Conservation (phyloP, 306 rosid genomes). For the Cicer bijugum region DNA sequence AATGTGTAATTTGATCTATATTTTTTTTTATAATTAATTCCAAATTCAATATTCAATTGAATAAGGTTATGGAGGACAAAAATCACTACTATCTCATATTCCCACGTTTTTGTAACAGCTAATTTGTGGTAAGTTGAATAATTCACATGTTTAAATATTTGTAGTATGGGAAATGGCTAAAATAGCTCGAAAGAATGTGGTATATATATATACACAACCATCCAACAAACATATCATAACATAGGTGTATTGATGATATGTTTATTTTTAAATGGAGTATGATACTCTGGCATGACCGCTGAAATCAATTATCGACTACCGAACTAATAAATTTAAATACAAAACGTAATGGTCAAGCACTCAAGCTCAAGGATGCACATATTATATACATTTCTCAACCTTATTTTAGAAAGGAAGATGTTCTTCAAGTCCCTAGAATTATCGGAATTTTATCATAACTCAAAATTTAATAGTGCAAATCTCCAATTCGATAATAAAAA, state of each 20-base stretch:
- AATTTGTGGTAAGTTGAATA: not conserved
- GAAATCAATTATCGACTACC: not conserved
- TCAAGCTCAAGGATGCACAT: not conserved
- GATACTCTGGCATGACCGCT: not conserved
- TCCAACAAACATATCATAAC: not conserved
- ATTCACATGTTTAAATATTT: not conserved
- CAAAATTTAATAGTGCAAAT: too few species aligned
- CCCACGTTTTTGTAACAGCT: not conserved
- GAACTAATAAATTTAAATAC: not conserved
- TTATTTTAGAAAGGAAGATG: too few species aligned
- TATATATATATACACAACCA: too few species aligned
- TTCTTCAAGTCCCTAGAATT: too few species aligned
- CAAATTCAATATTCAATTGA: too few species aligned
- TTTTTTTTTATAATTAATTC: too few species aligned
- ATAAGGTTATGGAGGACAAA: not conserved
- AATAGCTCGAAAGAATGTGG: not conserved
- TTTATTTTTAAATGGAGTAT: not conserved
- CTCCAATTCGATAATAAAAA: too few species aligned
- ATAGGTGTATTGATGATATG: not conserved
- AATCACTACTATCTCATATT: not conserved
- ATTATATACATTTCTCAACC: not conserved
- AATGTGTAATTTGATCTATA: too few species aligned
- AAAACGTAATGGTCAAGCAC: conserved; percentile 27
- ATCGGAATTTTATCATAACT: too few species aligned
- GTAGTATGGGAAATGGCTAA: not conserved